Base-by-base conservation (phyloP, 2,329 filamentous ascomycete genomes). In the Fusarium sororula region DNA sequence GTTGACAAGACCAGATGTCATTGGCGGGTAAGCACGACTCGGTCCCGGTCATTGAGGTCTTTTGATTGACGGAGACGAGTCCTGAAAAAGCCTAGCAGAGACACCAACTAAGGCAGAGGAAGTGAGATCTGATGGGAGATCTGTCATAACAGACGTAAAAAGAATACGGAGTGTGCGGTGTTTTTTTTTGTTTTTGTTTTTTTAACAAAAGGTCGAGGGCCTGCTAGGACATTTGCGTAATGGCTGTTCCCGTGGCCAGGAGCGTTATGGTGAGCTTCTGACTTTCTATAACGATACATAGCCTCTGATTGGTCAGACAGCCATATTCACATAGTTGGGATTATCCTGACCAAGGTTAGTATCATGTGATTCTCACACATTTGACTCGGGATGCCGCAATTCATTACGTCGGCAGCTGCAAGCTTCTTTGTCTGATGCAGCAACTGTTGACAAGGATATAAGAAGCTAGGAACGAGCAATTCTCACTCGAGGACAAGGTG, bases 71-170 rank as follows among this genome's bases (percentile, higher is more conserved):
- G 60, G 60, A 39, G 38, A 53, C 53, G 30, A 45, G 60, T 39
- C 59, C 53, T 56, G 41, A 45, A 68, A 44, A 68, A 71, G 63
- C 32, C 55, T 70, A 67, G 64, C 54, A 67, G 64, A 56, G 56
- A 60, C 56, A 58, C 50, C 45, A 54, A 57, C 50, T 61, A 72
- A 70, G 56, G 53, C 54, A 54, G 38, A 64, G 53, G 47, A 69
- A 68, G 50, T 78, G 68, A 78, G 56, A 77, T 77, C 63, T 78
- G 75, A 78, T 53, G 61, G 42, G 32, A 56, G 59, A 67, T 66
- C 56, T 66, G 39, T 63, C 56, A 48, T 44, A 60, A 54, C 45
- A 50, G 54, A 38, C 11, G 22, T 37, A n/a, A 66, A 38, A 30
- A 50, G 26, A n/a, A 28, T 38, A 44, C 42, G n/a, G n/a, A 26